Evolutionary conservation across 2,329 filamentous ascomycete genomes (phyloP).

Genomic region (Penicillium nordicum): DNA sequence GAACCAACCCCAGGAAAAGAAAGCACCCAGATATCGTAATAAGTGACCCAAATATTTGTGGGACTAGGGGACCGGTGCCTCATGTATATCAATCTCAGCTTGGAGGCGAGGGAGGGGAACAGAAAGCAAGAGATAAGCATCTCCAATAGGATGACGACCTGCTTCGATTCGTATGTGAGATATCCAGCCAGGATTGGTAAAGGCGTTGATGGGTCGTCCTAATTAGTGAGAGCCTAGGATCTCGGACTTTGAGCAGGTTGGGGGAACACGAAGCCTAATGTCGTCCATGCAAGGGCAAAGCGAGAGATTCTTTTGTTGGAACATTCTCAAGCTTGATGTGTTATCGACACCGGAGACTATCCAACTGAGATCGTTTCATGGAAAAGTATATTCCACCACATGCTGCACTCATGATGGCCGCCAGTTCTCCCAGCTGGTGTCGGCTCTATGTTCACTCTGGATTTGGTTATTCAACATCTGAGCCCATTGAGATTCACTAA

Average conservation of each 20-base stretch:
- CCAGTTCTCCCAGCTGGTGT: slow-evolving; percentile 30
- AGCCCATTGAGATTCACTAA: slow-evolving; percentile 38
- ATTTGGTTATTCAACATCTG: slow-evolving; percentile 30
- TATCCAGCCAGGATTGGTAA: not conserved
- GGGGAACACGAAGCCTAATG: too few species aligned
- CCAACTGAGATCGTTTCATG: not conserved
- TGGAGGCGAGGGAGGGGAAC: too few species aligned
- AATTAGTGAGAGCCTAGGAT: not conserved
- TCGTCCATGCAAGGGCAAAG: not conserved
- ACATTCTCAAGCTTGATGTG: not conserved
- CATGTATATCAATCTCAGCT: not conserved
- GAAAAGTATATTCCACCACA: not conserved
- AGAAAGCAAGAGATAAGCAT: not conserved
- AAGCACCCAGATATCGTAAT: not conserved
- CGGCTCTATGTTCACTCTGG: slow-evolving; percentile 17
- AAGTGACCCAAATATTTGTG: not conserved
- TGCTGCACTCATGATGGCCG: slow-evolving; percentile 15
- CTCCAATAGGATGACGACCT: not conserved
- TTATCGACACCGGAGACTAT: not conserved
- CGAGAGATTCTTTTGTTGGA: not conserved
- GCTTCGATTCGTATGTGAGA: not conserved
- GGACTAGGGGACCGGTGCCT: not conserved
- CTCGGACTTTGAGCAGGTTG: not conserved
- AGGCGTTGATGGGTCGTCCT: not conserved
- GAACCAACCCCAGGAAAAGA: not conserved